These are phyloP conservation scores for Fusarium keratoplasticum DNA, from an alignment of 2,329 filamentous ascomycete genomes.

Conservation along the genomic window DNA sequence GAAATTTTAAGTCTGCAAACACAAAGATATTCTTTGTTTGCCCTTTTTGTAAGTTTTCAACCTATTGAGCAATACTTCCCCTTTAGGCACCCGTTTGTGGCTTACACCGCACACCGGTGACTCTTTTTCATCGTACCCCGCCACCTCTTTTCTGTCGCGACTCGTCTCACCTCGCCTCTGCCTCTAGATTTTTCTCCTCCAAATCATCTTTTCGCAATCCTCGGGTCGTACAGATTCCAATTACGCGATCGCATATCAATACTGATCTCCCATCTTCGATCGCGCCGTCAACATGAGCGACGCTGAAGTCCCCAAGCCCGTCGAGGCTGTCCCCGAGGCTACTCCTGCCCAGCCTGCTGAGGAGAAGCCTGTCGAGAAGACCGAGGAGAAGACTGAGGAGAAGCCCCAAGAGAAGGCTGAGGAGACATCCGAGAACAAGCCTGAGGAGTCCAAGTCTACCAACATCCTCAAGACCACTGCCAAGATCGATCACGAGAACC, in stretches of 20 bases:
- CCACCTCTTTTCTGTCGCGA: conserved; percentile 45
- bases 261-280: conserved; percentile 5
- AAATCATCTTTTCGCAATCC: conserved; percentile 2
- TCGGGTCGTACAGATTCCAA: conserved; percentile 11
- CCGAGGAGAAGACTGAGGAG: conserved; percentile 39
- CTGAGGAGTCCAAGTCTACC: conserved; percentile 39
- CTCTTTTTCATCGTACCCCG: conserved; percentile 43
- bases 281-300: conserved; percentile 52
- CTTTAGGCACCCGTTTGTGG: conserved; percentile 5
- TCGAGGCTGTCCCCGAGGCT: conserved; percentile 49
- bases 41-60: conserved; percentile 23
- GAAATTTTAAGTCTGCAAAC: neutral
- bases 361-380: conserved; percentile 41
- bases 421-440: conserved; percentile 40
- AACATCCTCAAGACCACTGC: conserved; percentile 60
- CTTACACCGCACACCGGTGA: conserved; percentile 37
- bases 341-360: conserved; percentile 41
- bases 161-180: conserved; percentile 31
- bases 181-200: conserved; percentile 20
- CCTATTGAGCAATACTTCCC: neutral
- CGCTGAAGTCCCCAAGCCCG: conserved; percentile 53
- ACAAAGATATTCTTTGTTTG: neutral
- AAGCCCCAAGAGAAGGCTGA: conserved; percentile 39
- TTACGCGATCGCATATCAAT: conserved; percentile 20
- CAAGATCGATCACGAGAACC: conserved; percentile 53